A percentile compares a stretch with the other conserved stretches of the same genome.
These are phyloP conservation scores for Paratinospora sagittata DNA, from an alignment of 164 flowering plant genomes.

Conservation along the genomic window DNA sequence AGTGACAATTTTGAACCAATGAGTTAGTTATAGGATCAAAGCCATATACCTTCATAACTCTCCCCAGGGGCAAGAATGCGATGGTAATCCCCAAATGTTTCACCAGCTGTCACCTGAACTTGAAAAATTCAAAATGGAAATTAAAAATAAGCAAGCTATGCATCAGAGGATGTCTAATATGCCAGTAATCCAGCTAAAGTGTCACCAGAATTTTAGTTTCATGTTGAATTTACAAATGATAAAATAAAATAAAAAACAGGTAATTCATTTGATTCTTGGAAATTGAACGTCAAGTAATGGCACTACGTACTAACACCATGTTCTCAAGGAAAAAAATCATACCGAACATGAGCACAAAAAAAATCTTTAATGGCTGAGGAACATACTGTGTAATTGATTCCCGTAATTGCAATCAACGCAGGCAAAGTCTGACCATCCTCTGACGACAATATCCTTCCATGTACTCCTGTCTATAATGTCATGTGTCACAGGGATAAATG, in stretches of 20 bases:
- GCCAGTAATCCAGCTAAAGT: neutral
- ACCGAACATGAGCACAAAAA: neutral
- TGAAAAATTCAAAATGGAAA: slow-evolving; percentile 4
- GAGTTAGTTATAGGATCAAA: neutral
- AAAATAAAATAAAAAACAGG: no score
- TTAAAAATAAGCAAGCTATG: neutral
- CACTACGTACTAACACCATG: neutral
- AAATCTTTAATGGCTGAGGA: slow-evolving; percentile 6
- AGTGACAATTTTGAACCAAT: neutral
- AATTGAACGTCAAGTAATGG: neutral
- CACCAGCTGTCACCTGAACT: slow-evolving; percentile 59
- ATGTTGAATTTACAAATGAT: no score
- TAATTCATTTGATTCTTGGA: no score
- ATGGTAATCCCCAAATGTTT: slow-evolving; percentile 65
- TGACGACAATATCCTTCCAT: slow-evolving; percentile 78
- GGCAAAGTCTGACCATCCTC: slow-evolving; percentile 66
- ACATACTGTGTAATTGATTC: slow-evolving; percentile 72
- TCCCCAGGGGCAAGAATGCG: slow-evolving; percentile 62
- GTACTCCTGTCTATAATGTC: slow-evolving; percentile 66
- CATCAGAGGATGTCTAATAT: neutral
- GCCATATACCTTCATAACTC: slow-evolving; percentile 61
- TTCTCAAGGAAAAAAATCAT: neutral
- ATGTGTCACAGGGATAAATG: neutral
- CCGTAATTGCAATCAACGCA: slow-evolving; percentile 58
- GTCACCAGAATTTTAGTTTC: neutral